phyloP scores from a whole-genome alignment of 2,329 filamentous ascomycete genomes.

The Triangularia verruculosa region DNA sequence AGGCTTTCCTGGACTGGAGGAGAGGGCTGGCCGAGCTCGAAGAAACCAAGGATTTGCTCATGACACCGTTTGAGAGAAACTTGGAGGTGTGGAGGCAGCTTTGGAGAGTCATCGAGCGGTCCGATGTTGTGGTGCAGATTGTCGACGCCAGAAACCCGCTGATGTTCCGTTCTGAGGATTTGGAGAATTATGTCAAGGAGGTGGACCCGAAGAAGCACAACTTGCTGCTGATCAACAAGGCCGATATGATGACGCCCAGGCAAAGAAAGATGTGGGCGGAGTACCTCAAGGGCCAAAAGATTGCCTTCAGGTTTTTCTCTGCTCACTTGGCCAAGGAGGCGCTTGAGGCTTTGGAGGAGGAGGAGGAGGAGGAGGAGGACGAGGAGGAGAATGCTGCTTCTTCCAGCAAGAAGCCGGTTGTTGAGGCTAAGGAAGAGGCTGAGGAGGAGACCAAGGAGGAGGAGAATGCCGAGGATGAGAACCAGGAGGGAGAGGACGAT shows the following conservation, averaged over 20 bases:
- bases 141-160: constrained; percentile 95
- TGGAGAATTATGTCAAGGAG: constrained; percentile 92
- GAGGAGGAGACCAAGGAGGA: constrained; percentile 20
- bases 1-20: constrained; percentile 82
- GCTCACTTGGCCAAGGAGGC: constrained; percentile 86
- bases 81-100: constrained; percentile 96
- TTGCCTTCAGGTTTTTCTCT: constrained; percentile 95
- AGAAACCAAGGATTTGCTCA: constrained; percentile 88
- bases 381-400: constrained; percentile 19
- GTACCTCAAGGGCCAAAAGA: constrained; percentile 75
- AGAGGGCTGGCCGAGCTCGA: constrained; percentile 87
- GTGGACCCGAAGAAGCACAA: constrained; percentile 87
- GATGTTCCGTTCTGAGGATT: constrained; percentile 88
- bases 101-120: constrained; percentile 97
- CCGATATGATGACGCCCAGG: constrained; percentile 92
- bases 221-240: constrained; percentile 92
- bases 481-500: constrained; percentile 40
- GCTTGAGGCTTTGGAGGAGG: constrained; percentile 61
- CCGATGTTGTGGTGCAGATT: constrained; percentile 94
- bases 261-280: constrained; percentile 83
- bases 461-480: constrained; percentile 35
- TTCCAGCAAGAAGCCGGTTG: constrained; percentile 21
- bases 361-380: constrained; percentile 41
- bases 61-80: constrained; percentile 98
- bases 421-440: constrained; percentile 10